Evolutionary conservation across 2,329 filamentous ascomycete genomes (phyloP).

Genomic region (Torrubiella hemipterigena): DNA sequence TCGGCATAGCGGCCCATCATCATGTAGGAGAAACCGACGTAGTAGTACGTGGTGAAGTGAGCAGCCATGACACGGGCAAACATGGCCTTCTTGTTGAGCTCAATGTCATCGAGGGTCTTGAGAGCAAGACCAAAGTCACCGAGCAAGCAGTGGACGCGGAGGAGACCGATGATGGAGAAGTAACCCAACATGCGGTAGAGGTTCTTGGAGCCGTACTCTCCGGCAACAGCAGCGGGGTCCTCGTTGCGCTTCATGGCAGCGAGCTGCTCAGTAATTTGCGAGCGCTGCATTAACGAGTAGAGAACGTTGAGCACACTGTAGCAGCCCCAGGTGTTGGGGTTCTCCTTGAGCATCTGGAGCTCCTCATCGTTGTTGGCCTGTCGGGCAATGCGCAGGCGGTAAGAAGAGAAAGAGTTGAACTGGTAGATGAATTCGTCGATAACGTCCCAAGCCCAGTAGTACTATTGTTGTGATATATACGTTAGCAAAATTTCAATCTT

Average conservation of each 20-base stretch:
- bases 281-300: slow-evolving; percentile 96
- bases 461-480: slow-evolving; percentile 42
- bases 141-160: slow-evolving; percentile 90
- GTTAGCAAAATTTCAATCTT: slow-evolving; percentile 6
- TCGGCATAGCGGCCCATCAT: slow-evolving; percentile 99
- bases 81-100: slow-evolving; percentile 99
- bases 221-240: slow-evolving; percentile 76
- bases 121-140: slow-evolving; percentile 96
- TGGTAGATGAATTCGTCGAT: slow-evolving; percentile 99
- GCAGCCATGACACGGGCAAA: slow-evolving; percentile 99
- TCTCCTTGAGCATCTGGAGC: slow-evolving; percentile 80
- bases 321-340: slow-evolving; percentile 98
- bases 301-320: slow-evolving; percentile 99
- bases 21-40: slow-evolving; percentile 99
- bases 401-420: slow-evolving; percentile 98
- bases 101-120: slow-evolving; percentile 98
- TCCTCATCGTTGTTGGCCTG: slow-evolving; percentile 82
- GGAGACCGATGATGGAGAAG: slow-evolving; percentile 95
- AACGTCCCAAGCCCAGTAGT: slow-evolving; percentile 99
- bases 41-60: slow-evolving; percentile 99
- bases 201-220: slow-evolving; percentile 88
- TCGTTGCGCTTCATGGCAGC: slow-evolving; percentile 90
- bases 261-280: slow-evolving; percentile 95
- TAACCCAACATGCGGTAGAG: slow-evolving; percentile 98
- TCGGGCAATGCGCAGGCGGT: slow-evolving; percentile 82